Evolutionary conservation across 495 filamentous ascomycete genomes (phyloP).

Genomic region (Neurospora pannonica): DNA sequence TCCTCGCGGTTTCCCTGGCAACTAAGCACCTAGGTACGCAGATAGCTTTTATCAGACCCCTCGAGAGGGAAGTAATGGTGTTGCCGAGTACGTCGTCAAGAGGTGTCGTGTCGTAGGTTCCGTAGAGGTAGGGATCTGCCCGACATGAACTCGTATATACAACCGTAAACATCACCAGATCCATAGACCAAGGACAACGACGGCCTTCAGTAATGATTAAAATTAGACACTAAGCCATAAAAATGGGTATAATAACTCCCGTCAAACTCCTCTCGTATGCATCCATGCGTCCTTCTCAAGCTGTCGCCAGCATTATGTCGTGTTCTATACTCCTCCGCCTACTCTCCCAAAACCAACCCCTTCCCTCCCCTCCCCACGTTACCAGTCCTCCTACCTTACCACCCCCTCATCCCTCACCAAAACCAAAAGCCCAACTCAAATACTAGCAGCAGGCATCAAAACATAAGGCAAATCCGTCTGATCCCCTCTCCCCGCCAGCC

Average conservation of each 20-base stretch:
- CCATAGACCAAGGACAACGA: too few relatives aligned
- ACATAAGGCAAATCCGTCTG: slow-evolving; percentile 33
- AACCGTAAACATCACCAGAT: background rate
- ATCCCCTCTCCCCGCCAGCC: slow-evolving; percentile 29
- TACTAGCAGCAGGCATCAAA: slow-evolving; percentile 14
- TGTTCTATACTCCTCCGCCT: background rate
- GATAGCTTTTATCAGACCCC: background rate
- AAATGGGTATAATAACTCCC: background rate
- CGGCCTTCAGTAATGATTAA: background rate
- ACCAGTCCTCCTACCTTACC: background rate
- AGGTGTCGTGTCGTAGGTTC: background rate
- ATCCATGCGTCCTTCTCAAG: background rate
- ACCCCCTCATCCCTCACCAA: background rate
- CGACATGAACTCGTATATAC: background rate
- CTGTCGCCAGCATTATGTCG: background rate
- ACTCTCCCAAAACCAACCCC: background rate
- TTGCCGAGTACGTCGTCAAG: background rate
- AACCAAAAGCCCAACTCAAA: background rate
- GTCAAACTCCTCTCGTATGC: background rate
- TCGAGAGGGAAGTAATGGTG: background rate
- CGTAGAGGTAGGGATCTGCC: background rate
- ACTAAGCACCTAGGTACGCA: background rate
- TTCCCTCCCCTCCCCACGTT: background rate
- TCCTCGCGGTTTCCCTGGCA: background rate
- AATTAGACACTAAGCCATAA: background rate